Percentiles rank a stretch among this genome's conserved stretches.
Conservation (phyloP, 2,329 filamentous ascomycete species). For the Exophiala lecanii-corni region DNA sequence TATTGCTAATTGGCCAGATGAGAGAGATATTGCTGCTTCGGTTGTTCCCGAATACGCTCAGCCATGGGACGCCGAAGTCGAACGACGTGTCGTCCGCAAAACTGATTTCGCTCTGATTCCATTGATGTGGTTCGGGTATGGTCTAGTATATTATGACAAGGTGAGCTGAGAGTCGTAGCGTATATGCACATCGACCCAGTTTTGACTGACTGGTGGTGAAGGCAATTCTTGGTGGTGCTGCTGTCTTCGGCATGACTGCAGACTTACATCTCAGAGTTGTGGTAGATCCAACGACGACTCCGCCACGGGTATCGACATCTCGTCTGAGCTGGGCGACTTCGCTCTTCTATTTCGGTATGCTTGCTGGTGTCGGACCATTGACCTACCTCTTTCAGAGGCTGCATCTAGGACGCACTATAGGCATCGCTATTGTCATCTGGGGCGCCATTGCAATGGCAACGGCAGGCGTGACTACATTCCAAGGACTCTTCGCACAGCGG, state of each 20-base stretch:
- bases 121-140: slow-evolving; percentile 61
- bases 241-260: slow-evolving; percentile 69
- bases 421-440: slow-evolving; percentile 62
- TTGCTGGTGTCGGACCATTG: slow-evolving; percentile 69
- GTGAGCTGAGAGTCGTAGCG: slow-evolving; percentile 29
- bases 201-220: slow-evolving; percentile 28
- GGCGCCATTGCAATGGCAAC: slow-evolving; percentile 63
- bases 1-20: slow-evolving; percentile 18
- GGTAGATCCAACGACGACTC: slow-evolving; percentile 43
- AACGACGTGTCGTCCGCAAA: slow-evolving; percentile 57
- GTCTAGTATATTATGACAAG: slow-evolving; percentile 68
- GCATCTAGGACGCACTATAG: slow-evolving; percentile 60
- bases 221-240: slow-evolving; percentile 69
- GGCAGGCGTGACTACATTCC: slow-evolving; percentile 59
- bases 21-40: slow-evolving; percentile 54
- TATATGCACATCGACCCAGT: not conserved
- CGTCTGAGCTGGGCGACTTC: slow-evolving; percentile 73
- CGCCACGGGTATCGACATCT: slow-evolving; percentile 59
- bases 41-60: slow-evolving; percentile 56
- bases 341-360: slow-evolving; percentile 62
- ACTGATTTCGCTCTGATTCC: slow-evolving; percentile 66
- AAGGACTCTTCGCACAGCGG: slow-evolving; percentile 61
- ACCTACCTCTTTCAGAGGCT: slow-evolving; percentile 67
- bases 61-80: slow-evolving; percentile 51
- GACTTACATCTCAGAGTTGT: slow-evolving; percentile 58